phyloP scores from a whole-genome alignment of 768 basidiomycete species.

The Leccinum aurantiacum region DNA sequence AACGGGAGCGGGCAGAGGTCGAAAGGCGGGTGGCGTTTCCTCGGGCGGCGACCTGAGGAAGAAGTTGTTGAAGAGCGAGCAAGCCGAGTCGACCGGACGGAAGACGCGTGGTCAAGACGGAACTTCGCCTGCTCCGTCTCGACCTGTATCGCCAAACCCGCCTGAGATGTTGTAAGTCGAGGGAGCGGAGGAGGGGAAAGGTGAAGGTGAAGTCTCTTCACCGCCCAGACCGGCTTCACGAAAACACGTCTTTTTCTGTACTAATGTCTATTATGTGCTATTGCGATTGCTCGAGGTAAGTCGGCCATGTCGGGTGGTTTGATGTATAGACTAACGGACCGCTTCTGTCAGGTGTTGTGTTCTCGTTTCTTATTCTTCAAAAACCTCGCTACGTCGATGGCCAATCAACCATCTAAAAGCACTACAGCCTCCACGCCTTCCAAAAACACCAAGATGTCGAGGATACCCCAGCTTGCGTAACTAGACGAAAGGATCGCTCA shows the following conservation, averaged over 20 bases:
- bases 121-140: conserved; percentile 55
- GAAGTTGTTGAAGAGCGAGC: conserved; percentile 78
- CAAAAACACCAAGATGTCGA: conserved; percentile 31
- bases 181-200: conserved; percentile 29
- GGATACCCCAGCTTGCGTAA: conserved; percentile 28
- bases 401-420: conserved; percentile 26
- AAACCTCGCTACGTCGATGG: conserved; percentile 54
- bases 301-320: not conserved
- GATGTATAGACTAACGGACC: conserved; percentile 2
- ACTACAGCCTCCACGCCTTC: conserved; percentile 13
- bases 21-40: conserved; percentile 40
- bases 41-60: conserved; percentile 69
- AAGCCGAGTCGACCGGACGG: conserved; percentile 66
- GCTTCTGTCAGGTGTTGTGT: conserved; percentile 64
- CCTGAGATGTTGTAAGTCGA: conserved; percentile 43
- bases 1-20: conserved; percentile 39
- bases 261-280: conserved; percentile 84
- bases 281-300: conserved; percentile 85
- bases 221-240: conserved; percentile 41
- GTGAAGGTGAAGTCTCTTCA: conserved; percentile 9
- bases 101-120: conserved; percentile 58
- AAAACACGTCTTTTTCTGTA: conserved; percentile 76
- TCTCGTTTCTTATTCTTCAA: conserved; percentile 81
- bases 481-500: conserved; percentile 41
- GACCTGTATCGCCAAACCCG: conserved; percentile 61